phyloP scores from a whole-genome alignment of 176 grass and related monocot genomes.

The Echinochloa phyllopogon region DNA sequence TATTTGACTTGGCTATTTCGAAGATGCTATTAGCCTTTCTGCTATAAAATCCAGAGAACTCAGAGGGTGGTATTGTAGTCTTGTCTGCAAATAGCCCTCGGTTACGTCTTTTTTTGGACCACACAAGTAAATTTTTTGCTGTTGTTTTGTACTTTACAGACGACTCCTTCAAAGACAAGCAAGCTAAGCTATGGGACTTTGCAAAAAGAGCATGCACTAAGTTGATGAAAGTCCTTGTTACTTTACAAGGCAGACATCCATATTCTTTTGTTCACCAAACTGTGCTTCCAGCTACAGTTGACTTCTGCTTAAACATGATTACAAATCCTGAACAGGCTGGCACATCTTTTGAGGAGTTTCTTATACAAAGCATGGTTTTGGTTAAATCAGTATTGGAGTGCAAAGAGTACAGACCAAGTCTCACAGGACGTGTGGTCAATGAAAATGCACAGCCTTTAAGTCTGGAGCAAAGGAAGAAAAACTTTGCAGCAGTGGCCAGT shows the following conservation, averaged over 20 bases:
- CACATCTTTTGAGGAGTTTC: slow-evolving; percentile 81
- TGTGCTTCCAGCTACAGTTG: slow-evolving; percentile 69
- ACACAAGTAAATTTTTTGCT: slow-evolving; percentile 20
- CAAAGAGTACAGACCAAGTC: slow-evolving; percentile 86
- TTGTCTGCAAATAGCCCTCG: neutral
- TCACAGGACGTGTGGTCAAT: slow-evolving; percentile 79
- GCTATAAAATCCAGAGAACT: slow-evolving; percentile 1
- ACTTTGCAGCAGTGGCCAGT: slow-evolving; percentile 64
- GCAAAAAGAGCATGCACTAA: slow-evolving; percentile 87
- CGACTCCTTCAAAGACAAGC: slow-evolving; percentile 75
- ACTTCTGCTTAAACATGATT: slow-evolving; percentile 92
- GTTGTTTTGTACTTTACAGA: slow-evolving; percentile 57
- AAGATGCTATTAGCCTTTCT: slow-evolving; percentile 1
- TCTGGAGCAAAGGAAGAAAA: slow-evolving; percentile 90
- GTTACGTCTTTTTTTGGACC: neutral
- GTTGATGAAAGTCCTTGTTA: slow-evolving; percentile 87
- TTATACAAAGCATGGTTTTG: slow-evolving; percentile 97
- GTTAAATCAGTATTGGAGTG: slow-evolving; percentile 90
- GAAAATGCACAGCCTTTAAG: slow-evolving; percentile 60
- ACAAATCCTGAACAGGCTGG: slow-evolving; percentile 77
- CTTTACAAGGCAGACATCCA: slow-evolving; percentile 81
- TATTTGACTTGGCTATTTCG: neutral
- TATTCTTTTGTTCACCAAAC: slow-evolving; percentile 87
- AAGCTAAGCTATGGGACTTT: slow-evolving; percentile 83
- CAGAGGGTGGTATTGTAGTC: neutral